These are phyloP conservation scores for Asterophora lycoperdoides DNA, from an alignment of 768 basidiomycete genomes.

Conservation along the genomic window DNA sequence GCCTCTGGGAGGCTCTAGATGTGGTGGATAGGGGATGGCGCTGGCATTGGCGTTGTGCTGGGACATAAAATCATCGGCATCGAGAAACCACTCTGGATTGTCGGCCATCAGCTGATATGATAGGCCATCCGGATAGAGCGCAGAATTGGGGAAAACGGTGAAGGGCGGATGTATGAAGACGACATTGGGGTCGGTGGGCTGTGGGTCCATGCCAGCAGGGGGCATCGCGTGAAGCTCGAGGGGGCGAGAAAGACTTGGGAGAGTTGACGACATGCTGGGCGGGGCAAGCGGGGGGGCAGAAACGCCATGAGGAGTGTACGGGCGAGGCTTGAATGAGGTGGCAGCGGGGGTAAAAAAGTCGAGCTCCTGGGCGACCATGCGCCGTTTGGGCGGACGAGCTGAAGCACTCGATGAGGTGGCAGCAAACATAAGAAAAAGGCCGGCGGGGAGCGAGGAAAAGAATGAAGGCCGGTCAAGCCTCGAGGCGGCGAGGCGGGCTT, in stretches of 20 bases:
- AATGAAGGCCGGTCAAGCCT: neutral
- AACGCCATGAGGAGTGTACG: conserved; percentile 46
- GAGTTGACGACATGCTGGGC: conserved; percentile 22
- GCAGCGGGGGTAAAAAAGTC: conserved; percentile 62
- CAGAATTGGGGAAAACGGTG: conserved; percentile 56
- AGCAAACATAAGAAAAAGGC: conserved; percentile 3
- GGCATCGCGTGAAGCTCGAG: conserved; percentile 42
- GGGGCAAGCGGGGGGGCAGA: conserved; percentile 17
- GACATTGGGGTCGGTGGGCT: conserved; percentile 57
- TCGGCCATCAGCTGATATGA: conserved; percentile 69
- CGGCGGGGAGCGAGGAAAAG: conserved; percentile 10
- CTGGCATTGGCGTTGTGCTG: conserved; percentile 41
- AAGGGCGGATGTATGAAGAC: conserved; percentile 78
- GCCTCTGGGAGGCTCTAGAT: conserved; percentile 78
- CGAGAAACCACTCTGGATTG: conserved; percentile 79
- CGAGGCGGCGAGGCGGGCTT: conserved; percentile 10
- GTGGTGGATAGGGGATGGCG: conserved; percentile 68
- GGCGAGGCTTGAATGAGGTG: conserved; percentile 60
- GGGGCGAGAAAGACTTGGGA: conserved; percentile 30
- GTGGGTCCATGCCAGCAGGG: conserved; percentile 62
- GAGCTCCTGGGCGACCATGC: conserved; percentile 42
- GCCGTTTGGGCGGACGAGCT: conserved; percentile 43
- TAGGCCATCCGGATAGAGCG: conserved; percentile 60
- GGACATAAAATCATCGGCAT: conserved; percentile 58
- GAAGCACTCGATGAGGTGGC: conserved; percentile 23